phyloP scores from a whole-genome alignment of 2,329 filamentous ascomycete genomes.

The Cryphonectria carpinicola region DNA sequence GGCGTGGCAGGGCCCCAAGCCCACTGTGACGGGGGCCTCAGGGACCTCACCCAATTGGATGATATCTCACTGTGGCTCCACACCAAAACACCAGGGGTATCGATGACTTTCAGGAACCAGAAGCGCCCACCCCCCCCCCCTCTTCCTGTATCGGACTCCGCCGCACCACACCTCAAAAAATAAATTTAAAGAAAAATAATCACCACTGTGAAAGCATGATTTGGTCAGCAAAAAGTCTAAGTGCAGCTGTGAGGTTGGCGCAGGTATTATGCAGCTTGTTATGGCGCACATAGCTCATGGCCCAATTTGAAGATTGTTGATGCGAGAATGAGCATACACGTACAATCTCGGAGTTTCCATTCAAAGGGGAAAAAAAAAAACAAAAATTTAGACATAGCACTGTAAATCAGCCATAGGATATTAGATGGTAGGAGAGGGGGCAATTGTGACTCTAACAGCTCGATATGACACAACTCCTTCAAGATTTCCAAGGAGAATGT shows the following conservation, averaged over 20 bases:
- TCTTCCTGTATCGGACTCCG: slow-evolving; percentile 13
- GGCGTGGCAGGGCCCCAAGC: not conserved
- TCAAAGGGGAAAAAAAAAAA: not conserved
- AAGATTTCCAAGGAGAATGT: not conserved
- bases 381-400: not conserved
- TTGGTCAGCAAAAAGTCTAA: slow-evolving; percentile 18
- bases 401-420: not conserved
- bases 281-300: not conserved
- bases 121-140: not conserved
- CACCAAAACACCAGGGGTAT: not conserved
- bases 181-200: not conserved
- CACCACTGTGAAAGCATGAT: slow-evolving; percentile 12
- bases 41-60: slow-evolving; percentile 6
- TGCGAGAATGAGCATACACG: not conserved
- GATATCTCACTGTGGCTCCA: not conserved
- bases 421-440: not conserved
- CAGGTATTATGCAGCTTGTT: not conserved
- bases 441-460: slow-evolving; percentile 1
- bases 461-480: not conserved
- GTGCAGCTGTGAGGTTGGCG: not conserved
- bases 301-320: not conserved
- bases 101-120: slow-evolving; percentile 1
- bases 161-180: not conserved
- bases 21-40: not conserved
- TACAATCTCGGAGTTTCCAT: not conserved